Evolutionary conservation across 73 alveolate species (phyloP).

Genomic region (Paramecium bursaria): DNA sequence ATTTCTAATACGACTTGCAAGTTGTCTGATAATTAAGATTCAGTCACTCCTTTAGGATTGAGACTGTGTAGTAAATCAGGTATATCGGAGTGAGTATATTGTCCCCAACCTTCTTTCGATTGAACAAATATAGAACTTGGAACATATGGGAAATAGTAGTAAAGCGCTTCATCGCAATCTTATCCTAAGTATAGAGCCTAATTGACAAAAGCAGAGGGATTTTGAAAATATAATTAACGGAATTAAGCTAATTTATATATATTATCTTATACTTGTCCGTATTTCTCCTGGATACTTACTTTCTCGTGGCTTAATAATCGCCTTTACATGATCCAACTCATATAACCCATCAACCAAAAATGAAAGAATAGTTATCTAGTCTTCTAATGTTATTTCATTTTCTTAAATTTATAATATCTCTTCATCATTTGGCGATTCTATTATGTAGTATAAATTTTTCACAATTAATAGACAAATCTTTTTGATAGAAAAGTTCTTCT

Average conservation of each 20-base stretch:
- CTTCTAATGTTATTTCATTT: too few relatives aligned
- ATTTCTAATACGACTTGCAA: constrained; percentile 1
- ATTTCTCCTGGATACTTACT: neutral
- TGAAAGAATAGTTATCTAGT: constrained; percentile 2
- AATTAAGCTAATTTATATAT: constrained; percentile 1
- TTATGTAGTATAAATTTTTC: too few relatives aligned
- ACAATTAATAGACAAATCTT: too few relatives aligned
- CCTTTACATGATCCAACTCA: constrained; percentile 35
- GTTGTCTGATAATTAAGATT: constrained; percentile 14
- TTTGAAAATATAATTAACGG: neutral
- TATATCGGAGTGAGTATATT: constrained; percentile 29
- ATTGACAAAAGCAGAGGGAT: constrained; percentile 25
- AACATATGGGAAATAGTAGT: constrained; percentile 48
- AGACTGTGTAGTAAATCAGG: constrained; percentile 13
- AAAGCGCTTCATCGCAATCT: constrained; percentile 32
- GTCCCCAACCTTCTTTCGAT: constrained; percentile 37
- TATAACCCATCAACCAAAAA: constrained; percentile 3
- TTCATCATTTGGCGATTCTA: too few relatives aligned
- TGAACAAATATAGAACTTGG: constrained; percentile 61
- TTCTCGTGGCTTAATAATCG: constrained; percentile 1
- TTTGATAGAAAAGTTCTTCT: too few relatives aligned
- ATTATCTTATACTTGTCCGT: neutral
- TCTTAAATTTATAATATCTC: too few relatives aligned
- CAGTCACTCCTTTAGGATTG: constrained; percentile 18
- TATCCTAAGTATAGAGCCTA: constrained; percentile 38